These are phyloP conservation scores for Funneliformis mosseae DNA, from an alignment of 192 early-diverging fungal genomes.

Conservation along the genomic window DNA sequence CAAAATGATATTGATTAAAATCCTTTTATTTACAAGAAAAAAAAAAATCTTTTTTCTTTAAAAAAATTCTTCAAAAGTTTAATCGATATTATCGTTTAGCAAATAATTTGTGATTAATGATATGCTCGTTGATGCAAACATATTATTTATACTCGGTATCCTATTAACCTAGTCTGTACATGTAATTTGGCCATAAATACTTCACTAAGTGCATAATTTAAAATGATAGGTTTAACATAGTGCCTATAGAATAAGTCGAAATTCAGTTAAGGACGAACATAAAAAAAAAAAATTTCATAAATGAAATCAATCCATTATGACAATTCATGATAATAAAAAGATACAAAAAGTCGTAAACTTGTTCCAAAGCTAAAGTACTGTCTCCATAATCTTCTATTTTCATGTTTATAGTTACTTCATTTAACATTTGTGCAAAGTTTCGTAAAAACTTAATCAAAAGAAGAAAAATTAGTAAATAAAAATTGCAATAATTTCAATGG, in stretches of 20 bases:
- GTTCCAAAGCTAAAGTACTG: slow-evolving; percentile 28
- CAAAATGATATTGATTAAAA: no score
- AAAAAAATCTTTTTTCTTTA: no score
- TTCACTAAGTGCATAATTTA: neutral
- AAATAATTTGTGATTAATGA: no score
- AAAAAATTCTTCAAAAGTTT: no score
- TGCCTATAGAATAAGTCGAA: slow-evolving; percentile 12
- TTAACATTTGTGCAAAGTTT: slow-evolving; percentile 1
- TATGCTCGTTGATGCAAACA: no score
- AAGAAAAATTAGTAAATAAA: neutral
- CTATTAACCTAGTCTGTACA: slow-evolving; percentile 26
- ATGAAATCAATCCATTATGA: neutral
- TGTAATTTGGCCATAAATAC: slow-evolving; percentile 10
- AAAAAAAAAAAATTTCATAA: neutral
- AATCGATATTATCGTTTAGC: no score
- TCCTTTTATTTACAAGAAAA: no score
- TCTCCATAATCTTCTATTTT: neutral
- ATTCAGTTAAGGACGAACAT: neutral
- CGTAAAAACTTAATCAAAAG: slow-evolving; percentile 18
- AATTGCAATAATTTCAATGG: neutral
- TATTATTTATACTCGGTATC: neutral
- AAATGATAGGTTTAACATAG: slow-evolving; percentile 19
- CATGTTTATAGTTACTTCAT: slow-evolving; percentile 18
- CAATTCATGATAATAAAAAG: neutral
- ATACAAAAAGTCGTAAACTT: slow-evolving; percentile 36